These are phyloP conservation scores for Talaromyces islandicus DNA, from an alignment of 2,329 filamentous ascomycete genomes.

Conservation along the genomic window DNA sequence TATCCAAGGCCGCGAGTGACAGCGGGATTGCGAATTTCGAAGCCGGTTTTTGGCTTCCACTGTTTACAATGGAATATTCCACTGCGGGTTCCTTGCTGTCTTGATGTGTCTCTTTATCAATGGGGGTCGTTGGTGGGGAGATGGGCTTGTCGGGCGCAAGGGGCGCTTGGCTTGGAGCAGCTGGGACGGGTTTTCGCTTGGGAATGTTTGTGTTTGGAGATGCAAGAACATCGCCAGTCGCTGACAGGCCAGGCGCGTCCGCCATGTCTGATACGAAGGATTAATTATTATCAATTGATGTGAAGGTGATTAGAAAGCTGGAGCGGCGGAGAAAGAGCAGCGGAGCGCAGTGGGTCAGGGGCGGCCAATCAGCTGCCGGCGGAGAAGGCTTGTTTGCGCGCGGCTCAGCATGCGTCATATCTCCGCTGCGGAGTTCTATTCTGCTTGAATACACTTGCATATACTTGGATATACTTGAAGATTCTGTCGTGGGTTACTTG, in stretches of 20 bases:
- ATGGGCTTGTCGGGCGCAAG: not conserved
- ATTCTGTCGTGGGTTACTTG: not conserved
- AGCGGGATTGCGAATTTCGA: not conserved
- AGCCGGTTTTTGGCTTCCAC: not conserved
- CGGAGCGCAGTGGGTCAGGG: not conserved
- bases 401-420: not conserved
- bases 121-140: not conserved
- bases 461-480: not conserved
- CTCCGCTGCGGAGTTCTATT: not conserved
- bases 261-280: not conserved
- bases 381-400: not conserved
- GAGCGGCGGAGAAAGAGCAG: not conserved
- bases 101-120: not conserved
- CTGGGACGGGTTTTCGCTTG: slow-evolving; percentile 8
- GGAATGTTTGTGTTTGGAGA: not conserved
- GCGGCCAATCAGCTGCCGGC: not conserved
- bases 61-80: not conserved
- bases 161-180: not conserved
- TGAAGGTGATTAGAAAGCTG: not conserved
- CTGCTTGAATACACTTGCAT: not conserved
- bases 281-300: not conserved
- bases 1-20: slow-evolving; percentile 4
- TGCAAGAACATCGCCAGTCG: not conserved
- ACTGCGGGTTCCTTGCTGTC: not conserved
- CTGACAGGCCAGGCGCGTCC: not conserved